A percentile compares a stretch with the other conserved stretches of the same genome.
phyloP scores from a whole-genome alignment of 2,329 filamentous ascomycete species.

The Annulohypoxylon truncatum region DNA sequence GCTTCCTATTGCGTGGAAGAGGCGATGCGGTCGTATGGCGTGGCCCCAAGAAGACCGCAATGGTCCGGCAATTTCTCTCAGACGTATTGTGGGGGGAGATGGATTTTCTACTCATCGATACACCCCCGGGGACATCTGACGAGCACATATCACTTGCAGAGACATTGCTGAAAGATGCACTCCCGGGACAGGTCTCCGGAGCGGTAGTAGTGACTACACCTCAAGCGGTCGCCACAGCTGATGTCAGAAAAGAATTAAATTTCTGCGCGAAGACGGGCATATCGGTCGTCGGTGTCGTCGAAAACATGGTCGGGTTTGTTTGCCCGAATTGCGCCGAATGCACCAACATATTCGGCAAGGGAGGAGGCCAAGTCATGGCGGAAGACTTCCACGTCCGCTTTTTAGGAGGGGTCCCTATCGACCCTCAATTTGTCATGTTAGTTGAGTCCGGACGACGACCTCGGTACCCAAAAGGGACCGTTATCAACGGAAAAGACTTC shows the following conservation, averaged over 20 bases:
- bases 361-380: constrained; percentile 91
- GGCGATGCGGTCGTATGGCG: constrained; percentile 97
- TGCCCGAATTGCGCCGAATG: constrained; percentile 84
- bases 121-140: constrained; percentile 94
- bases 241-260: constrained; percentile 94
- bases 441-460: constrained; percentile 79
- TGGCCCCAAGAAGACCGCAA: constrained; percentile 97
- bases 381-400: constrained; percentile 86
- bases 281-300: constrained; percentile 85
- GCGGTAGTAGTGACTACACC: constrained; percentile 97
- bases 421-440: constrained; percentile 88
- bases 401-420: constrained; percentile 88
- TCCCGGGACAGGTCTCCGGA: constrained; percentile 78
- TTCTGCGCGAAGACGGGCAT: constrained; percentile 89
- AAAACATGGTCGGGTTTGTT: constrained; percentile 97
- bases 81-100: constrained; percentile 89
- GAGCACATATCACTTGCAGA: constrained; percentile 97
- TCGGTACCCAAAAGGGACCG: constrained; percentile 75
- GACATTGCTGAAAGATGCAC: constrained; percentile 75
- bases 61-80: constrained; percentile 95
- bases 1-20: constrained; percentile 84
- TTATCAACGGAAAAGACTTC: constrained; percentile 68
- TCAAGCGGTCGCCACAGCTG: constrained; percentile 91
- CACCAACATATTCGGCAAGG: constrained; percentile 92
- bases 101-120: constrained; percentile 96